Evolutionary conservation across 106 monocot species (phyloP).

Genomic region (Triglochin maritima): DNA sequence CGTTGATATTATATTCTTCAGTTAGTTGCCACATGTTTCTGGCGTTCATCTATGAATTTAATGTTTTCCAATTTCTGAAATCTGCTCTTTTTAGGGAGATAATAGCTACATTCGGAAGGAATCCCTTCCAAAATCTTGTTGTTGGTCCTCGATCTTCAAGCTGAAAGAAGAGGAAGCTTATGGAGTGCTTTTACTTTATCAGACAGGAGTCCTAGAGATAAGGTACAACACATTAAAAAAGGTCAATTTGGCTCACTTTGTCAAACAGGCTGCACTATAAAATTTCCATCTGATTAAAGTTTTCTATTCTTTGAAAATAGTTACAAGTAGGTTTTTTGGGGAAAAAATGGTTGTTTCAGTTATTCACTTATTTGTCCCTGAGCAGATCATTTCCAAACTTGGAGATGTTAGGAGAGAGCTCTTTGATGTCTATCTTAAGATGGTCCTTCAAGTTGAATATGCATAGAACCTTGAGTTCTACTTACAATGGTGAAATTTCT

Average conservation of each 20-base stretch:
- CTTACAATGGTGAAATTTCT: constrained; percentile 60
- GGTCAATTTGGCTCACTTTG: background rate
- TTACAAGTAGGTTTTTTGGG: too few species aligned
- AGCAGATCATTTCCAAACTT: constrained; percentile 69
- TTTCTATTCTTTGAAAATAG: too few species aligned
- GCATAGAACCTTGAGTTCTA: constrained; percentile 71
- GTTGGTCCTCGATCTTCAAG: constrained; percentile 65
- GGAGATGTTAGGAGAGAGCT: constrained; percentile 46
- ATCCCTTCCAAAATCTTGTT: constrained; percentile 49
- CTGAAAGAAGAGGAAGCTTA: constrained; percentile 32
- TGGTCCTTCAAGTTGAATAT: constrained; percentile 95
- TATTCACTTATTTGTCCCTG: background rate
- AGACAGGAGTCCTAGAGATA: constrained; percentile 73
- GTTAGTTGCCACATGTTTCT: background rate
- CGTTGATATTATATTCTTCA: background rate
- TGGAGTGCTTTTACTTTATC: constrained; percentile 69
- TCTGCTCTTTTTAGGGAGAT: constrained; percentile 36
- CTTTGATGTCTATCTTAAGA: constrained; percentile 77
- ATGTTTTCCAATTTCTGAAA: background rate
- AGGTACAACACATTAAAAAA: constrained; percentile 28
- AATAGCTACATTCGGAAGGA: constrained; percentile 29
- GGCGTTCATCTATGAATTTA: background rate
- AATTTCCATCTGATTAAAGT: too few species aligned
- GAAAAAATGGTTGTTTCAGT: too few species aligned
- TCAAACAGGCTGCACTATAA: background rate